These are phyloP conservation scores for Immersiporthe knoxdaviesiana DNA, from an alignment of 2,329 filamentous ascomycete genomes.

Conservation along the genomic window DNA sequence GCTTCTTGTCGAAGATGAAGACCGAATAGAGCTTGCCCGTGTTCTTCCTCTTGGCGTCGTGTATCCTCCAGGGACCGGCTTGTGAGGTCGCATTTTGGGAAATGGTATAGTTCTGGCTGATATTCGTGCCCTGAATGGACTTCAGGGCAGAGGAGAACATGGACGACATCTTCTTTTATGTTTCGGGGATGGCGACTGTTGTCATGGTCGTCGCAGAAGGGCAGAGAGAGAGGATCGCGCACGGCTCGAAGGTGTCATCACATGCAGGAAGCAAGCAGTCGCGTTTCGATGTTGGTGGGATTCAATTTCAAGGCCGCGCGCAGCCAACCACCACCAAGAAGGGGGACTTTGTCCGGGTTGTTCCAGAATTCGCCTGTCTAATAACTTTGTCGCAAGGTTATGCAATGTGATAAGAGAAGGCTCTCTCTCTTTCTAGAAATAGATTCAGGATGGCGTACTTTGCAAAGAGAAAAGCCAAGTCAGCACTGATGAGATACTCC, in stretches of 20 bases:
- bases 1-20: constrained; percentile 92
- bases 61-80: constrained; percentile 95
- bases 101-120: constrained; percentile 87
- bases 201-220: constrained; percentile 14
- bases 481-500: not conserved
- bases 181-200: constrained; percentile 37
- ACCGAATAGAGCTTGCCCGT: constrained; percentile 87
- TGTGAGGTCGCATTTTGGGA: constrained; percentile 74
- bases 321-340: not conserved
- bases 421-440: no score
- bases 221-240: constrained; percentile 8
- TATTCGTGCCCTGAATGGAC: constrained; percentile 88
- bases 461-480: constrained; percentile 6
- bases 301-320: constrained; percentile 7
- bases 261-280: constrained; percentile 15
- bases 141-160: constrained; percentile 97
- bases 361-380: not conserved
- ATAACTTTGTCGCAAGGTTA: not conserved
- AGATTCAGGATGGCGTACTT: not conserved
- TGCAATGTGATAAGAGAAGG: not conserved
- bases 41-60: constrained; percentile 95
- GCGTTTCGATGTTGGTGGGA: not conserved
- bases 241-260: constrained; percentile 21
- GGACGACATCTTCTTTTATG: constrained; percentile 32
- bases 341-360: not conserved